Percentiles rank a stretch among this genome's conserved stretches.
phyloP scores from a whole-genome alignment of 805 yeast genomes.

The Diddensiella santjacobensis region DNA sequence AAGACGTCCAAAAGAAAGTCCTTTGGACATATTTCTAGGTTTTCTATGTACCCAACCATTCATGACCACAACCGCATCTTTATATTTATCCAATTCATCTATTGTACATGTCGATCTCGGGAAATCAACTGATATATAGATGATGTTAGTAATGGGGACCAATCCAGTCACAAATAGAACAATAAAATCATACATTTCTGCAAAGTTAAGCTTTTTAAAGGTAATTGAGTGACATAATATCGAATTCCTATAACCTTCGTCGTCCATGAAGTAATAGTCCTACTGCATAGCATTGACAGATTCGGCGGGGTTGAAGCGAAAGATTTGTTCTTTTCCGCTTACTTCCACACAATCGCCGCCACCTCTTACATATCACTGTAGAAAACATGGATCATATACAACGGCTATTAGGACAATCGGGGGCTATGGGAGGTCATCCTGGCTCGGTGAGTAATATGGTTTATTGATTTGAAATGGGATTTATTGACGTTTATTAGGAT shows the following conservation, averaged over 20 bases:
- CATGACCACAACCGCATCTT: constrained; percentile 38
- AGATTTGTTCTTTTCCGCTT: no score
- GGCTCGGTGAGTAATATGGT: constrained; percentile 15
- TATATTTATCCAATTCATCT: background rate
- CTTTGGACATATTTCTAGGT: constrained; percentile 65
- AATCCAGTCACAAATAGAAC: background rate
- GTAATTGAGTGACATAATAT: background rate
- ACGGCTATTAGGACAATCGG: constrained; percentile 32
- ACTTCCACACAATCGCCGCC: background rate
- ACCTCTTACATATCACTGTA: background rate
- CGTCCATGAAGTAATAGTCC: background rate
- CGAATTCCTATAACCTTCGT: no score
- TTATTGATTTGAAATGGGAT: background rate
- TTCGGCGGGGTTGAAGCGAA: no score
- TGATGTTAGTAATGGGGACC: background rate
- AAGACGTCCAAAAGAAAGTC: constrained; percentile 64
- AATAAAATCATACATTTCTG: constrained; percentile 1
- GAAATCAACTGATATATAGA: constrained; percentile 1
- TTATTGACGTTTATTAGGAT: constrained; percentile 37
- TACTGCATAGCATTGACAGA: background rate
- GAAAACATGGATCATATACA: constrained; percentile 34
- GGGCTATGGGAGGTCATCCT: constrained; percentile 31
- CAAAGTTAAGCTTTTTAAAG: background rate
- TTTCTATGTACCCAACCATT: constrained; percentile 84
- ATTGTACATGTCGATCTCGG: constrained; percentile 3